phyloP scores from a whole-genome alignment of 2,329 filamentous ascomycete species.

The Epichloe elymi region DNA sequence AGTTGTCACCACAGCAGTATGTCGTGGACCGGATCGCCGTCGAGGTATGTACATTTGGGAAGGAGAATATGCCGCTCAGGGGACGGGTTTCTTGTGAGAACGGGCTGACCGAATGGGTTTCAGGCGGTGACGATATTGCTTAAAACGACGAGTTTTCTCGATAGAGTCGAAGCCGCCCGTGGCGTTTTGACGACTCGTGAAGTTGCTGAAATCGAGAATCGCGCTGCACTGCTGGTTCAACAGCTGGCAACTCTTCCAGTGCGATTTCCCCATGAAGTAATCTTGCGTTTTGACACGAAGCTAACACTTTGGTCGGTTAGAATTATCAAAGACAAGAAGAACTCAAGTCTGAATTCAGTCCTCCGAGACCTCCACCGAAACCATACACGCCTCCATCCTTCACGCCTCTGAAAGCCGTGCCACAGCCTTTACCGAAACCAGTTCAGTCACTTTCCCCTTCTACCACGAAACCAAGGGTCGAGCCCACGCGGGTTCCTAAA shows the following conservation, averaged over 20 bases:
- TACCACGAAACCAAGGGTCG: neutral
- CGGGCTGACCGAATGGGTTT: neutral
- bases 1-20: constrained; percentile 12
- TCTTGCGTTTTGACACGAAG: neutral
- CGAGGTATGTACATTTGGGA: constrained; percentile 12
- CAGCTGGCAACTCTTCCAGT: constrained; percentile 12
- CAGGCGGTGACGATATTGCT: constrained; percentile 14
- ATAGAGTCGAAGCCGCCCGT: constrained; percentile 12
- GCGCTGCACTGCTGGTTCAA: constrained; percentile 10
- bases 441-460: neutral
- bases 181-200: constrained; percentile 10
- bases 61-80: neutral
- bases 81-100: neutral
- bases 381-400: neutral
- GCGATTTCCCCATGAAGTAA: neutral
- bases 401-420: neutral
- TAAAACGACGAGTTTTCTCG: constrained; percentile 11
- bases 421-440: neutral
- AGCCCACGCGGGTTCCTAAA: neutral
- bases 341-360: neutral
- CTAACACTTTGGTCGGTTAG: neutral
- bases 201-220: constrained; percentile 8
- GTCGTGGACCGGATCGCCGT: constrained; percentile 16
- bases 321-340: neutral
- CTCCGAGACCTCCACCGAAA: neutral